Evolutionary conservation across 2,329 filamentous ascomycete genomes (phyloP).

Genomic region (Metarhizium anisopliae): DNA sequence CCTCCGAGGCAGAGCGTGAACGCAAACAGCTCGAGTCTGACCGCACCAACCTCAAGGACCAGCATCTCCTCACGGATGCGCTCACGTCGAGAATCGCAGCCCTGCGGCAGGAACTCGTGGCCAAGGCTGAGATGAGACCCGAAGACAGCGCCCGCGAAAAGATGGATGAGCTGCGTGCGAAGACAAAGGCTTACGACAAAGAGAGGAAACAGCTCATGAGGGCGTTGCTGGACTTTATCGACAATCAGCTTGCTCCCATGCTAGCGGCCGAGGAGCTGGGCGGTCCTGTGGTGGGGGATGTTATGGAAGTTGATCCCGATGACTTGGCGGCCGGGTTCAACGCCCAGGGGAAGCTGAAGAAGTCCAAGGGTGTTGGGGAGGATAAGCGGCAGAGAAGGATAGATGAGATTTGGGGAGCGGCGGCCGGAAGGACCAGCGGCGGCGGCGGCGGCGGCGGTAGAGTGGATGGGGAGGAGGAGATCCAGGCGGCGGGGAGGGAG

Average conservation of each 20-base stretch:
- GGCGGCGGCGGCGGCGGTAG: slow-evolving; percentile 7
- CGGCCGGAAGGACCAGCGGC: slow-evolving; percentile 10
- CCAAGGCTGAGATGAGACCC: slow-evolving; percentile 47
- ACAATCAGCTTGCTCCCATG: slow-evolving; percentile 61
- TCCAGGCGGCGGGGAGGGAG: slow-evolving; percentile 42
- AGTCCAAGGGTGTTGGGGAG: slow-evolving; percentile 29
- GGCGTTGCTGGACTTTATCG: slow-evolving; percentile 61
- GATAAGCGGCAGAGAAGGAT: slow-evolving; percentile 51
- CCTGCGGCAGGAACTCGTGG: slow-evolving; percentile 48
- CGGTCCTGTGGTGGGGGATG: slow-evolving; percentile 71
- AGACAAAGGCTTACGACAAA: slow-evolving; percentile 50
- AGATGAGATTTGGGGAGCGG: slow-evolving; percentile 52
- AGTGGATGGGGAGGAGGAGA: slow-evolving; percentile 32
- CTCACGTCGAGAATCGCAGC: slow-evolving; percentile 48
- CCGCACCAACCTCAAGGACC: slow-evolving; percentile 41
- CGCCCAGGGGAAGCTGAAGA: slow-evolving; percentile 47
- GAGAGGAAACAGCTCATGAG: slow-evolving; percentile 54
- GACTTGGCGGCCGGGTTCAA: slow-evolving; percentile 52
- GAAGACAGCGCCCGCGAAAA: slow-evolving; percentile 54
- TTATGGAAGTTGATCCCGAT: slow-evolving; percentile 54
- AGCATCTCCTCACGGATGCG: slow-evolving; percentile 44
- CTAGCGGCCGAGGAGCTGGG: slow-evolving; percentile 77
- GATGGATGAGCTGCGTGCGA: slow-evolving; percentile 49
- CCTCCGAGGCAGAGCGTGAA: slow-evolving; percentile 30
- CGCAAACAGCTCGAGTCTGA: slow-evolving; percentile 42